These are phyloP conservation scores for Pichia sp. DNA, from an alignment of 1,139 yeast species.

Conservation along the genomic window DNA sequence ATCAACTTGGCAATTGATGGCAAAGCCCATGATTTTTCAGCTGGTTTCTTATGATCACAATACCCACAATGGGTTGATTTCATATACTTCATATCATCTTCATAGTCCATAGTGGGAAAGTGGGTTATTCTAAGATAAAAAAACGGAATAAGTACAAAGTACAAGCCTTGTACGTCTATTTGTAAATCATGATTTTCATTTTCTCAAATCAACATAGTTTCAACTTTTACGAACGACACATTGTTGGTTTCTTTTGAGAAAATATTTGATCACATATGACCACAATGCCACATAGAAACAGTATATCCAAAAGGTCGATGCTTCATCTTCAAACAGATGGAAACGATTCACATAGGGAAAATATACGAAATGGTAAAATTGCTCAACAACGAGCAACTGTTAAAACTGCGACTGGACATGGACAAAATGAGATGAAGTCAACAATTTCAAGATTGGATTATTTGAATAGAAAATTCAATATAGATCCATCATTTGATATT, in stretches of 20 bases:
- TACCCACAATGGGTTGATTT: slow-evolving; percentile 51
- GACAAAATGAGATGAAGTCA: slow-evolving; percentile 3
- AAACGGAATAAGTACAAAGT: not conserved
- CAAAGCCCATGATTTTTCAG: slow-evolving; percentile 33
- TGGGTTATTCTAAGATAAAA: not conserved
- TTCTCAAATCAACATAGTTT: not conserved
- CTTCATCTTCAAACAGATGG: not conserved
- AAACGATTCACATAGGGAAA: not conserved
- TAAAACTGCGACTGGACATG: not conserved
- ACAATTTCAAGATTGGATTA: slow-evolving; percentile 7
- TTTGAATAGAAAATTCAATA: slow-evolving; percentile 10
- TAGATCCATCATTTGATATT: slow-evolving; percentile 9
- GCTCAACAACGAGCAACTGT: not conserved
- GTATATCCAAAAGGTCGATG: slow-evolving; percentile 11
- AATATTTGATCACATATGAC: slow-evolving; percentile 1
- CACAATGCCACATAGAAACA: slow-evolving; percentile 8
- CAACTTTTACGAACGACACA: not conserved
- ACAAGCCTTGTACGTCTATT: not conserved
- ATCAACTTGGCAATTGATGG: slow-evolving; percentile 22
- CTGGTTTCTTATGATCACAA: slow-evolving; percentile 45
- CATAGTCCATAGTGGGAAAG: not conserved
- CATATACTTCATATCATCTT: slow-evolving; percentile 22
- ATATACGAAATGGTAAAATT: not conserved
- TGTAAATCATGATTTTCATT: not conserved
- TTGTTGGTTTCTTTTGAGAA: not conserved